A percentile compares a stretch with the other conserved stretches of the same genome.
Evolutionary conservation across 768 basidiomycete species (phyloP).

Genomic region (Termitomyces sp.): DNA sequence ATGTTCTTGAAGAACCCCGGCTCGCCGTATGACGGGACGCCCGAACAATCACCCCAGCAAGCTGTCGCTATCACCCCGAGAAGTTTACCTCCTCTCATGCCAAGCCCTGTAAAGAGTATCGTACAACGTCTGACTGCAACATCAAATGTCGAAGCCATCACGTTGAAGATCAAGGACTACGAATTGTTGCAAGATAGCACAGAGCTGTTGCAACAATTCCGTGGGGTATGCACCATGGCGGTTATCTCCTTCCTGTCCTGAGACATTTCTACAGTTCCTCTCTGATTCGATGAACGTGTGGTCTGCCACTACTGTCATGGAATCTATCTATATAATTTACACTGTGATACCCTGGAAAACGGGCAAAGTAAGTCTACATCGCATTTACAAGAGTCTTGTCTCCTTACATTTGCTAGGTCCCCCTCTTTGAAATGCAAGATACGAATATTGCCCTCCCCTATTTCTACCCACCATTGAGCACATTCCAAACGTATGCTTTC

Average conservation of each 20-base stretch:
- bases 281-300: conserved; percentile 65
- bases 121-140: conserved; percentile 28
- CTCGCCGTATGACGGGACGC: conserved; percentile 29
- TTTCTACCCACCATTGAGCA: conserved; percentile 42
- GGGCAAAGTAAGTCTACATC: conserved; percentile 29
- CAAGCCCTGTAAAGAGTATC: conserved; percentile 34
- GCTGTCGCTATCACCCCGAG: conserved; percentile 26
- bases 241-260: not conserved
- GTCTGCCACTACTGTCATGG: conserved; percentile 46
- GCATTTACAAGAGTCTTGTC: not conserved
- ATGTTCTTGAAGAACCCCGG: conserved; percentile 42
- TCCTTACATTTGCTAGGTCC: conserved; percentile 17
- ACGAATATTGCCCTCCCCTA: conserved; percentile 23
- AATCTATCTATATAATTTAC: conserved; percentile 49
- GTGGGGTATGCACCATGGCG: conserved; percentile 25
- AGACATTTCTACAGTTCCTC: conserved; percentile 36
- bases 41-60: conserved; percentile 20
- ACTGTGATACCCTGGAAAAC: conserved; percentile 49
- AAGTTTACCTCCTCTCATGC: conserved; percentile 33
- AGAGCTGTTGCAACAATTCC: conserved; percentile 30
- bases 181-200: conserved; percentile 30
- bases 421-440: conserved; percentile 18
- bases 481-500: conserved; percentile 41
- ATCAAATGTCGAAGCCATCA: conserved; percentile 24
- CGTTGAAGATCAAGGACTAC: conserved; percentile 27